Evolutionary conservation across 768 basidiomycete species (phyloP).

Genomic region (Lactarius psammicola): DNA sequence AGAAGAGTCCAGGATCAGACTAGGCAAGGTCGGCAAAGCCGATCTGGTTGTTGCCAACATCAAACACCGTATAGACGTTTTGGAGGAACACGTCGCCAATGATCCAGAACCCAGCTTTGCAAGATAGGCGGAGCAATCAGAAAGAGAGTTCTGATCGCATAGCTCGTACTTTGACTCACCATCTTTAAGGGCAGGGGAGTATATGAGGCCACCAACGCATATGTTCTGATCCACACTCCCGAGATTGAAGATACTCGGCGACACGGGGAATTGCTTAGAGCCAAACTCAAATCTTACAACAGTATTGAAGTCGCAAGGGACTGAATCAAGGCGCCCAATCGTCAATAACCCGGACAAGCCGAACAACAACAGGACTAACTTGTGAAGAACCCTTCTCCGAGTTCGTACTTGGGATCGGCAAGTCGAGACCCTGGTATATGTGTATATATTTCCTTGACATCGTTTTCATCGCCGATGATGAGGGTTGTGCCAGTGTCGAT

Average conservation of each 20-base stretch:
- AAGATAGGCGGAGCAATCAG: background rate
- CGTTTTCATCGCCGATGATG: conserved; percentile 23
- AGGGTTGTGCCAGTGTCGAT: conserved; percentile 32
- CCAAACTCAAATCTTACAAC: background rate
- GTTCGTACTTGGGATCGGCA: background rate
- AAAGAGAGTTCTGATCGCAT: background rate
- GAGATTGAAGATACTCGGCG: background rate
- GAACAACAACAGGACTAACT: conserved; percentile 1
- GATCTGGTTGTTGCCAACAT: background rate
- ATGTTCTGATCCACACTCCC: background rate
- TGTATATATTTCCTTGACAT: conserved; percentile 21
- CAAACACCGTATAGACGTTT: conserved; percentile 15
- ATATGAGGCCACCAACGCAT: conserved; percentile 7
- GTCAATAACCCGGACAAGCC: background rate
- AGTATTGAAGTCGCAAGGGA: background rate
- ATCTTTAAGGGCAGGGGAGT: conserved; percentile 1
- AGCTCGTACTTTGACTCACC: conserved; percentile 2
- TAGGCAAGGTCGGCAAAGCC: conserved; percentile 12
- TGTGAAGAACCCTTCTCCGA: background rate
- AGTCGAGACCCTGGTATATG: conserved; percentile 25
- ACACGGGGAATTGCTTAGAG: background rate
- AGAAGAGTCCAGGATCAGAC: too few species aligned
- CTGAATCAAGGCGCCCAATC: background rate
- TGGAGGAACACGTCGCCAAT: background rate
- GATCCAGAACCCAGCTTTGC: conserved; percentile 8